phyloP scores from a whole-genome alignment of 31 red algal species.

The Asparagopsis taxiformis region DNA sequence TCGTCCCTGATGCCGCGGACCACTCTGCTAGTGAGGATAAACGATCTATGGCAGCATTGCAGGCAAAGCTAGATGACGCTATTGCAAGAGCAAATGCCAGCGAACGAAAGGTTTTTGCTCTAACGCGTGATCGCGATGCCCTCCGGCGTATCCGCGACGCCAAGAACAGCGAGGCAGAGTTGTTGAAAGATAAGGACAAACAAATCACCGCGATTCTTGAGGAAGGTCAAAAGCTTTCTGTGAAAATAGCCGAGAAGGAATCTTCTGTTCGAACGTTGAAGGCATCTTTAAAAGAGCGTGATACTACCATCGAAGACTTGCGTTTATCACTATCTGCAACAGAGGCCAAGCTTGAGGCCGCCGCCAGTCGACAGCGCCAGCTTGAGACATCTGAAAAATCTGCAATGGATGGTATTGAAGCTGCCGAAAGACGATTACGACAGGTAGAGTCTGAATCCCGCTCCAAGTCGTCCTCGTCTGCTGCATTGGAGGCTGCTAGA shows the following conservation, averaged over 20 bases:
- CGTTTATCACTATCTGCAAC: constrained; percentile 17
- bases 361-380: constrained; percentile 27
- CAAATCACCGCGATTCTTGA: constrained; percentile 56
- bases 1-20: no score
- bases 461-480: constrained; percentile 38
- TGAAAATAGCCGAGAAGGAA: constrained; percentile 78
- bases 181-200: constrained; percentile 71
- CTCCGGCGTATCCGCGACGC: constrained; percentile 52
- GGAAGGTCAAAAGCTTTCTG: constrained; percentile 83
- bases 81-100: constrained; percentile 20
- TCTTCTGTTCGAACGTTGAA: constrained; percentile 42
- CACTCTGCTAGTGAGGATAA: no score
- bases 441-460: constrained; percentile 45
- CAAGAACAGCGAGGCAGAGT: constrained; percentile 12
- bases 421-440: constrained; percentile 42
- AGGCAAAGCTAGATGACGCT: constrained; percentile 15
- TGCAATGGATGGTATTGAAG: constrained; percentile 34
- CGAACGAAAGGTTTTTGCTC: constrained; percentile 61
- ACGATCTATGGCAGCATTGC: no score
- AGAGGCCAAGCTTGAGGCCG: constrained; percentile 53
- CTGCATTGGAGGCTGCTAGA: constrained; percentile 67
- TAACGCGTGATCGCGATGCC: constrained; percentile 69
- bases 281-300: constrained; percentile 35
- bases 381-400: constrained; percentile 54
- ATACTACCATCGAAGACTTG: constrained; percentile 52